Evolutionary conservation across 2,329 filamentous ascomycete genomes (phyloP).

Genomic region (Plenodomus tracheiphilus): DNA sequence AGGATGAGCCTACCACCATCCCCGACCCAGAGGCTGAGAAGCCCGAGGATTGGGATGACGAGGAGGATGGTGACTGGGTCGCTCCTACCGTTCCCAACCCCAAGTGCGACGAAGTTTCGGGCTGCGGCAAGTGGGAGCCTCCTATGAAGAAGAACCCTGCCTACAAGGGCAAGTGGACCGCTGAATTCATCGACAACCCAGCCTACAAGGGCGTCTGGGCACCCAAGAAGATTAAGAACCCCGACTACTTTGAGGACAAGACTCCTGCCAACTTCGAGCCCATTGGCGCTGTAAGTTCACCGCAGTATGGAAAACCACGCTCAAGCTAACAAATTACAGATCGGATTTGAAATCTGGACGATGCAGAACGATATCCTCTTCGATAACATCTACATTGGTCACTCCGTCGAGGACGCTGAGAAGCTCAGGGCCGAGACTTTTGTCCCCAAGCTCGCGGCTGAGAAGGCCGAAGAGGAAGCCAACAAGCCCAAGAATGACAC

Average conservation of each 20-base stretch:
- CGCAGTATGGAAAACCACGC: too few relatives aligned
- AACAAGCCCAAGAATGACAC: slow-evolving; percentile 75
- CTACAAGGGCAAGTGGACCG: slow-evolving; percentile 99
- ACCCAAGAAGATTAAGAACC: slow-evolving; percentile 96
- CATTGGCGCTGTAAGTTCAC: slow-evolving; percentile 88
- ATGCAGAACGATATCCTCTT: slow-evolving; percentile 99
- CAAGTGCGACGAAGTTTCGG: slow-evolving; percentile 90
- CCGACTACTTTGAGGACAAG: slow-evolving; percentile 96
- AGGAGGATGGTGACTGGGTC: slow-evolving; percentile 98
- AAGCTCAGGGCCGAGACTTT: slow-evolving; percentile 89
- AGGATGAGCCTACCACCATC: slow-evolving; percentile 78
- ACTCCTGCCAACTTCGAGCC: slow-evolving; percentile 94
- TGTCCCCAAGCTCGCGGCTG: slow-evolving; percentile 80
- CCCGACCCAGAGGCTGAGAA: slow-evolving; percentile 94
- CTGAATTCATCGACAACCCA: slow-evolving; percentile 93
- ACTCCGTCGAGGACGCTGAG: slow-evolving; percentile 90
- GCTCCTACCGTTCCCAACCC: slow-evolving; percentile 89
- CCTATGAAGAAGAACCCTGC: slow-evolving; percentile 92
- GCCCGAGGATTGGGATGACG: slow-evolving; percentile 99
- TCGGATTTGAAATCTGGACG: slow-evolving; percentile 99
- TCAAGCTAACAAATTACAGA: slow-evolving; percentile 54
- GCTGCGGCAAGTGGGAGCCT: slow-evolving; percentile 90
- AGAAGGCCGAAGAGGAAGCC: slow-evolving; percentile 78
- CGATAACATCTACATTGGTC: slow-evolving; percentile 99
- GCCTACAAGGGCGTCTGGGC: slow-evolving; percentile 96